These are phyloP conservation scores for Lepidium sativum DNA, from an alignment of 345 rosid species.

Conservation along the genomic window DNA sequence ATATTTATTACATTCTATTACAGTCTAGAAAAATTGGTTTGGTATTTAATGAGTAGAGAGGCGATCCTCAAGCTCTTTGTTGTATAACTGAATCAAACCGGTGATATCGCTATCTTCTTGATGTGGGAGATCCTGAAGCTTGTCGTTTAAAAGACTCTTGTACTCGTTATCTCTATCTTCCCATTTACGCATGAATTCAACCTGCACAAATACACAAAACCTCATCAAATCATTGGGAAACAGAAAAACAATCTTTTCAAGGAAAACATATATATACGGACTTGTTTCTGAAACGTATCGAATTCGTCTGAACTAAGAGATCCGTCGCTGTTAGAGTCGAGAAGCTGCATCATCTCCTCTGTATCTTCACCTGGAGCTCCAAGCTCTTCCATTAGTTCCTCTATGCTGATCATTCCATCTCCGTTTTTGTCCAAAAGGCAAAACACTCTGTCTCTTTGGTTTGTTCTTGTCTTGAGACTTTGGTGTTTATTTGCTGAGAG, in stretches of 20 bases:
- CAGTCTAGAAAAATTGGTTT: background rate
- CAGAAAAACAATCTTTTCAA: background rate
- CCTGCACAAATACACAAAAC: constrained; percentile 29
- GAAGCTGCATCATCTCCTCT: constrained; percentile 85
- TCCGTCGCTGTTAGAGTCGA: constrained; percentile 89
- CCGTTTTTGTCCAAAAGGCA: constrained; percentile 79
- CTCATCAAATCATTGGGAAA: background rate
- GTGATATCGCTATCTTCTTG: constrained; percentile 17
- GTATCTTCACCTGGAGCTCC: constrained; percentile 96
- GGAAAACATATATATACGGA: background rate
- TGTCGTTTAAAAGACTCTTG: constrained; percentile 49
- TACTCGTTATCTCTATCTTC: constrained; percentile 60
- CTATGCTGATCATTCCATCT: constrained; percentile 92
- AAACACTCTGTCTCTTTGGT: constrained; percentile 59
- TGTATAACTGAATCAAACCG: constrained; percentile 53
- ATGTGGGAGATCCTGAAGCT: constrained; percentile 40
- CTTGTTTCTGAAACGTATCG: constrained; percentile 76
- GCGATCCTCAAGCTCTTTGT: constrained; percentile 51
- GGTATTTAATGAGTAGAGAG: constrained; percentile 31
- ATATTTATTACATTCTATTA: too few relatives aligned
- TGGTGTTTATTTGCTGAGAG: constrained; percentile 46
- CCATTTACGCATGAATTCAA: constrained; percentile 61
- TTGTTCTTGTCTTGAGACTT: constrained; percentile 36
- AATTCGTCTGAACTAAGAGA: constrained; percentile 92
- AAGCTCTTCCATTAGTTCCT: constrained; percentile 90